Evolutionary conservation across 148 eudicot genomes (phyloP), one percentile per base, ranked within the genome.

Genomic region (Rhododendron simsii): DNA sequence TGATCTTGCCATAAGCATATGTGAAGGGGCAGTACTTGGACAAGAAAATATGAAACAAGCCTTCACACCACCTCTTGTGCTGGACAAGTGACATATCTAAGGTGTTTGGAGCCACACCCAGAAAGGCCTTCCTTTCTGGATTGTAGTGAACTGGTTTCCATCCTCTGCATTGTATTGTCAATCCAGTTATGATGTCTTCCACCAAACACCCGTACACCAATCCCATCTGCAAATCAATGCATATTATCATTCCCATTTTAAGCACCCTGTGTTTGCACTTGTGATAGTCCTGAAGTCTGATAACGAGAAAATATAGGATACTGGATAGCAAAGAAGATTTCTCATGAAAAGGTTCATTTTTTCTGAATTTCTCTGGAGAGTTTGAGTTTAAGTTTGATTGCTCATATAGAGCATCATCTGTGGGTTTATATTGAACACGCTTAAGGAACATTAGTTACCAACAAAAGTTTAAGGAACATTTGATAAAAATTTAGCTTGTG

Each of bases 1-100:
- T 87, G 47, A 91, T 90, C 75, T 87, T 91, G 4, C 90, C 87
- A 74, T 37, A 84, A 6, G 87, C 93, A 80, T 86, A 87, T n/a
- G 82, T 75, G 85, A 91, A 87, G 28, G 93, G 93, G 78, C 93
- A 90, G 45, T 91, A 86, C 84, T 87, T 90, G 51, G 91, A 90
- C 4, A 84, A 44, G 85, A 91, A 91, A 77, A 91, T 90, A 83
- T 88, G 91, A 16, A 91, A 88, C 88, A 91, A 5, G 45, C 93
- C 93, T 51, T 88, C 88, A 37, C 85, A 69, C 91, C 91, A 90
- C 83, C 93, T 87, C 84, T 84, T 88, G 85, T 37, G 69, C 84
- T 91, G 93, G 57, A 91, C 78, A 26, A 91, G 88, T 20, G 89
- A 84, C 30, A 83, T 69, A 33, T 88, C 87, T 85, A 92, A 84